Percentiles rank a stretch among this genome's conserved stretches.
phyloP scores from a whole-genome alignment of 129 eudicot species.

The Pseudognaphalium luteoalbum region DNA sequence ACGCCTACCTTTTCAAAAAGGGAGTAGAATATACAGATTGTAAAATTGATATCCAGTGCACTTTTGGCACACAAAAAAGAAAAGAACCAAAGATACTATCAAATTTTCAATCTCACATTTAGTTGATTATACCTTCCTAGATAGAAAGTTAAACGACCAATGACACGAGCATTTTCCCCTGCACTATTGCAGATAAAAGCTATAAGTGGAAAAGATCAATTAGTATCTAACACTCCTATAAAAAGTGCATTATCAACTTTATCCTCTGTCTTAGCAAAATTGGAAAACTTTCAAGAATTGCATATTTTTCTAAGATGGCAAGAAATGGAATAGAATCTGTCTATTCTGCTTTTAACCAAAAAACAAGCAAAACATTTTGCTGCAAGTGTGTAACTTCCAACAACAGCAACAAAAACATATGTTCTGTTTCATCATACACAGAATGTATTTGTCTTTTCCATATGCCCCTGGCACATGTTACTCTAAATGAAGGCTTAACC shows the following conservation, averaged over 20 bases:
- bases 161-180: background rate
- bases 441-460: slow-evolving; percentile 7
- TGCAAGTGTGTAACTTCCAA: slow-evolving; percentile 19
- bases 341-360: slow-evolving; percentile 10
- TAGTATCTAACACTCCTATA: slow-evolving; percentile 3
- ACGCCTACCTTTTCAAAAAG: background rate
- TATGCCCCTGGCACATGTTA: slow-evolving; percentile 7
- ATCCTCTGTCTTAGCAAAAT: slow-evolving; percentile 14
- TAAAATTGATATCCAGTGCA: background rate
- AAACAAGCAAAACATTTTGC: slow-evolving; percentile 17
- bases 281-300: slow-evolving; percentile 7
- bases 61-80: background rate
- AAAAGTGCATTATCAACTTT: slow-evolving; percentile 19
- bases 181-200: background rate
- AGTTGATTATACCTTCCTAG: slow-evolving; percentile 1
- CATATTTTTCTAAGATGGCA: slow-evolving; percentile 30
- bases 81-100: background rate
- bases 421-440: slow-evolving; percentile 22
- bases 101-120: background rate
- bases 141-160: background rate
- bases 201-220: background rate
- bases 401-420: background rate
- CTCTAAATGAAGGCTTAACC: slow-evolving; percentile 15
- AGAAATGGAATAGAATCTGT: slow-evolving; percentile 14
- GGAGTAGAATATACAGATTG: background rate